Base-by-base conservation (phyloP, 2,329 filamentous ascomycete genomes). In the Ophiocordyceps polyrhachis-furcata region DNA sequence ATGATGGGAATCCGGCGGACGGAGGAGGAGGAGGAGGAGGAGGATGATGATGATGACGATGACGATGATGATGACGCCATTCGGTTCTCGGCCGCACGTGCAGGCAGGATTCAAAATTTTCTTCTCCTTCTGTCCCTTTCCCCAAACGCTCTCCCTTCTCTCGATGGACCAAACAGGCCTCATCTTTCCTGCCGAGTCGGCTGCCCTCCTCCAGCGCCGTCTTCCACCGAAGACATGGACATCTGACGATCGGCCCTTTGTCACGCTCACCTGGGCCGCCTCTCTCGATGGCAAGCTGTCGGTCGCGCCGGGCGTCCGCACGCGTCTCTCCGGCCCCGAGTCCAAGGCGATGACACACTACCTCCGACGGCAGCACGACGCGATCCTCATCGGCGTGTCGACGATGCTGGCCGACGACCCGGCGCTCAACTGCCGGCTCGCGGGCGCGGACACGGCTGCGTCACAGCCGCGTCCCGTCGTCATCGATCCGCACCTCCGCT, bases 311-410 rank as follows among this genome's bases (percentile, higher is more conserved):
- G 87, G 87, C 14, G 69, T 77, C n/a, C 83, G 82, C 51, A 96
- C 89, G 2, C 69, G 74, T 0, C 73, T 96, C 14, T 96, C 89
- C 1, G 88, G 88, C 4, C 74, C 81, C 0, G 70, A 79, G 50
- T 85, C 85, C 35, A 94, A 94, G 62, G 74, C 83, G 44, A 93
- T 96, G 85, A 95, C 89, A 0, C 89, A 96, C 62, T 85, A 83
- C 58, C 73, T 96, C 25, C 83, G 89, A 54, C 79, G 80, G 13
- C 74, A 72, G 15, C 87, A 96, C 62, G 77, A 83, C 49, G 86
- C 84, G 37, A 93, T 95, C 52, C 70, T 93, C 21, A 69, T 96
- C 29, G 89, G 89, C 20, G 84, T 81, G 5, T 82, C 82, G 3
- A 96, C 89, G 1, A 83, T 86, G 8, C 67, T 85, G 23, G 81